Base-by-base conservation (phyloP, 331 rosid species). In the Acacia pycnantha region DNA sequence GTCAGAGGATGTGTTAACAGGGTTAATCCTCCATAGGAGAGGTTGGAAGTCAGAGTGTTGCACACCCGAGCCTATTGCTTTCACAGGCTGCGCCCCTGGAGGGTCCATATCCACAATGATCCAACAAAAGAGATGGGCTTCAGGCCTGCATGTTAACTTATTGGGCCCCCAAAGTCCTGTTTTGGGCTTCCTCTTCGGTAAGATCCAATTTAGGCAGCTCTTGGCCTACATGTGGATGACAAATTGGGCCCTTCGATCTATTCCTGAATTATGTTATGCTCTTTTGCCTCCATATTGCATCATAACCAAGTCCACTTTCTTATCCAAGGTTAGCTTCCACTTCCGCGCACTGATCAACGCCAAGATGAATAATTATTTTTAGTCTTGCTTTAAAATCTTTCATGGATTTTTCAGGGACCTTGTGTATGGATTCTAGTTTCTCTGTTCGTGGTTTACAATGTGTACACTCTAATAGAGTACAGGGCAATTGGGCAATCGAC, bases 121-220 rank as follows among this genome's bases (percentile, higher is more conserved):
- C 62, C 97, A 94, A 83, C 89, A 81, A 11, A 94, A 89, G 82
- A 92, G 94, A 41, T 90, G 96, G 92, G 86, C 91, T 43, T 86
- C 93, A 5, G 94, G 98, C 5, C 56, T 87, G 40, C 81, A 87
- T 24, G 93, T 89, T 74, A 59, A 89, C 80, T 80, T 89, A 4
- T 13, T 92, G 40, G 88, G 93, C 85, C 86, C 72, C 22, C 86
- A 90, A n/a, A 84, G 80, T 61, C 97, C 97, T 50, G 27, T 90
- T 67, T 22, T 90, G 53, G 83, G 84, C 7, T 56, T 84, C 10
- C 18, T 87, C 27, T 87, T 70, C 62, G 96, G 76, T 1, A 87
- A 92, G 31, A 90, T 94, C 44, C 90, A 87, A 72, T 47, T 89
- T 12, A 86, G 94, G 79, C 89, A 89, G 74, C 64, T 86, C 53